These are phyloP conservation scores for Durusdinium trenchii DNA, from an alignment of 73 alveolate species.

Conservation along the genomic window DNA sequence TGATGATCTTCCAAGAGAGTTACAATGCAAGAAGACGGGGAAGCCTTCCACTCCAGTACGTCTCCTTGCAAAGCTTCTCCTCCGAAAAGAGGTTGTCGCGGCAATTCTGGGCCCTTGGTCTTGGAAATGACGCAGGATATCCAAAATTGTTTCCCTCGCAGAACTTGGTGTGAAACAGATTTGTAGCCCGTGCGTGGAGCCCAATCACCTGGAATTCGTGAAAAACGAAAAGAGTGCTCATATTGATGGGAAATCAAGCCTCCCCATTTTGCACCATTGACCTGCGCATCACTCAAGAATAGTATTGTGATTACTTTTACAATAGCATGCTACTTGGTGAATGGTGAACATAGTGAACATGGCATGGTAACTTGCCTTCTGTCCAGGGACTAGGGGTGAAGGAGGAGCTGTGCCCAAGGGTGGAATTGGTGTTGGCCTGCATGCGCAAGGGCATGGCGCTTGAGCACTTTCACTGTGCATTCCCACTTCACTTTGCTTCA, in stretches of 20 bases:
- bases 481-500: background rate
- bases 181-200: slow-evolving; percentile 19
- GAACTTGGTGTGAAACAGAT: background rate
- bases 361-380: background rate
- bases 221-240: background rate
- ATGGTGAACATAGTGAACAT: too few relatives aligned
- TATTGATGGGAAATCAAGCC: slow-evolving; percentile 6
- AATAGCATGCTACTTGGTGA: background rate
- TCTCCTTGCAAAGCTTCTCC: slow-evolving; percentile 90
- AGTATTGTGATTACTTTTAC: background rate
- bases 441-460: background rate
- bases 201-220: background rate
- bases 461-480: background rate
- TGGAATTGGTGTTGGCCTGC: slow-evolving; percentile 65
- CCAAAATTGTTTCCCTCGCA: background rate
- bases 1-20: too few relatives aligned
- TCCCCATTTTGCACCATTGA: slow-evolving; percentile 68
- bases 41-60: slow-evolving; percentile 85
- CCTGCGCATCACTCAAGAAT: background rate
- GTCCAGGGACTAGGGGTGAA: slow-evolving; percentile 49
- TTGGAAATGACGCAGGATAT: too few relatives aligned
- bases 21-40: background rate
- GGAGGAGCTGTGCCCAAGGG: slow-evolving; percentile 89
- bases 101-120: slow-evolving; percentile 79
- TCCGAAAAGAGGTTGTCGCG: slow-evolving; percentile 87